Evolutionary conservation across 345 rosid genomes (phyloP).

Genomic region (Punica granatum): DNA sequence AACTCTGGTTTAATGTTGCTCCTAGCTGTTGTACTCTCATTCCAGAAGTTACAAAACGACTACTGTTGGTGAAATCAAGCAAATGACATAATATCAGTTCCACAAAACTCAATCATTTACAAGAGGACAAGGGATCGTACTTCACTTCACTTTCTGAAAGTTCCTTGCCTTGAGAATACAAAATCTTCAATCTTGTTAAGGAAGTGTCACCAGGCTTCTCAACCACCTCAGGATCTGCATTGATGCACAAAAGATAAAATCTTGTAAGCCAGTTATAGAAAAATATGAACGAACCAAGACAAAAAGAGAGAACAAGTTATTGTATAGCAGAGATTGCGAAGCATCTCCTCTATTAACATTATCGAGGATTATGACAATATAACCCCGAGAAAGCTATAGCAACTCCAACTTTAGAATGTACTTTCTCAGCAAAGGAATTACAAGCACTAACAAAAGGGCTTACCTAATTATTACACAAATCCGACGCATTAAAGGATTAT

Average conservation of each 20-base stretch:
- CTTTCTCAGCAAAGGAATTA: background rate
- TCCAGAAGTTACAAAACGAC: background rate
- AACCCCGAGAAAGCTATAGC: too few species aligned
- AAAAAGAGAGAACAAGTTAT: background rate
- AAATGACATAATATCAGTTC: background rate
- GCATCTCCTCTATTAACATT: too few species aligned
- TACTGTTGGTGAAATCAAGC: background rate
- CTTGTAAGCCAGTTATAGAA: background rate
- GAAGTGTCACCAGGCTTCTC: conserved; percentile 87
- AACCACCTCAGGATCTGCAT: conserved; percentile 84
- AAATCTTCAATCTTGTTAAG: conserved; percentile 43
- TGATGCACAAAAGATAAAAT: conserved; percentile 14
- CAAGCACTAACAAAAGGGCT: background rate
- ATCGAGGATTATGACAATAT: too few species aligned
- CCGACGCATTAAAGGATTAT: too few species aligned
- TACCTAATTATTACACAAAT: too few species aligned
- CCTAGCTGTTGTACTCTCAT: background rate
- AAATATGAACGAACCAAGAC: background rate
- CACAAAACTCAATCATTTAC: background rate
- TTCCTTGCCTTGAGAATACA: conserved; percentile 69
- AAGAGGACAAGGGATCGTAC: conserved; percentile 26
- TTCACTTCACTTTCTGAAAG: conserved; percentile 77
- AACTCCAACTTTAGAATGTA: too few species aligned
- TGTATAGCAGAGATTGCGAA: background rate
- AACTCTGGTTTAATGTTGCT: background rate